Evolutionary conservation across 495 filamentous ascomycete genomes (phyloP).

Genomic region (Trypethelium eluteriae): DNA sequence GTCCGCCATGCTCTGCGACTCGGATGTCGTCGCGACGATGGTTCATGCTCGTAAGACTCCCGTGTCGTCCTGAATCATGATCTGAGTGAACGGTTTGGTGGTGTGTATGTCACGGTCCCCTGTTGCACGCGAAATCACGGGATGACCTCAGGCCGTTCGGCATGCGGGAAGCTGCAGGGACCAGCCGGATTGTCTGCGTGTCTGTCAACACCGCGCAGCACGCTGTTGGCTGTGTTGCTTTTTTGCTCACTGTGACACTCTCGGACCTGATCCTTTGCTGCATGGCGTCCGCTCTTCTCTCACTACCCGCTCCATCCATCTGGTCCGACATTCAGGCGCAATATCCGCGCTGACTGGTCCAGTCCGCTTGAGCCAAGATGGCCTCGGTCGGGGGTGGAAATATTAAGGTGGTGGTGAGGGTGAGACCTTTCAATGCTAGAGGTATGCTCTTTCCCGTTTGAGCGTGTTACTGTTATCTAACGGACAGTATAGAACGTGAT

Average conservation of each 20-base stretch:
- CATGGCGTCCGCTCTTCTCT: background rate
- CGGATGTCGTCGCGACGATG: background rate
- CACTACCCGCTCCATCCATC: background rate
- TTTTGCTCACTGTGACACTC: background rate
- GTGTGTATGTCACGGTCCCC: background rate
- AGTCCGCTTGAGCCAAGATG: constrained; percentile 43
- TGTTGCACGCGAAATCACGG: constrained; percentile 8
- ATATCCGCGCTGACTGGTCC: background rate
- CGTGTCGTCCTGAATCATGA: background rate
- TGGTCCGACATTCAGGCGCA: background rate
- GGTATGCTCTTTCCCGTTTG: constrained; percentile 47
- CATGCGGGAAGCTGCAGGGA: constrained; percentile 11
- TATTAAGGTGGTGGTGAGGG: constrained; percentile 98
- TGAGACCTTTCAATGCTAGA: constrained; percentile 86
- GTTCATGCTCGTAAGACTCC: constrained; percentile 2
- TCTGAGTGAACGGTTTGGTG: background rate
- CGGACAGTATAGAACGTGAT: constrained; percentile 62
- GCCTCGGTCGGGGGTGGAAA: constrained; percentile 80
- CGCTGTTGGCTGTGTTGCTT: background rate
- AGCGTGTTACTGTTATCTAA: constrained; percentile 25
- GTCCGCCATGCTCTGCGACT: background rate
- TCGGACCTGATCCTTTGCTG: background rate
- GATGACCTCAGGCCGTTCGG: constrained; percentile 5
- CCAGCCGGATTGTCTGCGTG: background rate
- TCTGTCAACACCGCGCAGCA: constrained; percentile 4